Evolutionary conservation across 768 basidiomycete genomes (phyloP).

Genomic region (Pisolithus microcarpus): DNA sequence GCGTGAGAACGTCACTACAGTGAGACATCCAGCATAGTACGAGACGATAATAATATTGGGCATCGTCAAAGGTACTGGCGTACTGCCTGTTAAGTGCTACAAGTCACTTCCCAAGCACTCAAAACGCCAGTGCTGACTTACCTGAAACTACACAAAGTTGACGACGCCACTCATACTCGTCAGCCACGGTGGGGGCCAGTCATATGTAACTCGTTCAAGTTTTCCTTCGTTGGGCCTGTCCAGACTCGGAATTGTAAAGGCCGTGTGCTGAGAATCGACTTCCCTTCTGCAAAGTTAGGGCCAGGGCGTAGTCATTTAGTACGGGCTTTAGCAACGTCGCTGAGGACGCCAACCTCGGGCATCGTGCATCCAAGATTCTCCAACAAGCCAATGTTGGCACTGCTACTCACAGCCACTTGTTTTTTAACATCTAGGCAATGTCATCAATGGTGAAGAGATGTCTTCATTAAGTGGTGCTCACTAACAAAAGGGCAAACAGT

Average conservation of each 20-base stretch:
- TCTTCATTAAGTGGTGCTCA: too few relatives aligned
- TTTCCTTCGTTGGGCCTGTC: conserved; percentile 86
- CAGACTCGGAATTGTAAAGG: too few relatives aligned
- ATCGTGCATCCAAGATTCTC: conserved; percentile 42
- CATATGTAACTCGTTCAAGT: conserved; percentile 63
- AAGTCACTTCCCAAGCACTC: conserved; percentile 5
- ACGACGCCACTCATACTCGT: conserved; percentile 82
- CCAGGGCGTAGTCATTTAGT: conserved; percentile 64
- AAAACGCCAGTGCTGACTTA: background rate
- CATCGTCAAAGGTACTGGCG: conserved; percentile 16
- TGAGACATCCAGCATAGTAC: conserved; percentile 37
- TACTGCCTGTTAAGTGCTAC: too few relatives aligned
- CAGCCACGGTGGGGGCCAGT: conserved; percentile 61
- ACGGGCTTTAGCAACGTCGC: conserved; percentile 44
- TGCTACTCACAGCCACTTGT: too few relatives aligned
- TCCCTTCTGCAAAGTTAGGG: conserved; percentile 37
- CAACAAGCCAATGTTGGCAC: too few relatives aligned
- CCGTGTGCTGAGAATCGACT: conserved; percentile 28
- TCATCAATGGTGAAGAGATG: too few relatives aligned
- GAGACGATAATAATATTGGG: conserved; percentile 91
- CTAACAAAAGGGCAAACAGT: too few relatives aligned
- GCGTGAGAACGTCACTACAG: conserved; percentile 41
- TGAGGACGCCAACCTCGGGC: conserved; percentile 30
- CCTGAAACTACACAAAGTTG: conserved; percentile 36
- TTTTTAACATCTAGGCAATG: too few relatives aligned